Base-by-base conservation (phyloP, 768 basidiomycete species). In the Kwoniella dendrophila region DNA sequence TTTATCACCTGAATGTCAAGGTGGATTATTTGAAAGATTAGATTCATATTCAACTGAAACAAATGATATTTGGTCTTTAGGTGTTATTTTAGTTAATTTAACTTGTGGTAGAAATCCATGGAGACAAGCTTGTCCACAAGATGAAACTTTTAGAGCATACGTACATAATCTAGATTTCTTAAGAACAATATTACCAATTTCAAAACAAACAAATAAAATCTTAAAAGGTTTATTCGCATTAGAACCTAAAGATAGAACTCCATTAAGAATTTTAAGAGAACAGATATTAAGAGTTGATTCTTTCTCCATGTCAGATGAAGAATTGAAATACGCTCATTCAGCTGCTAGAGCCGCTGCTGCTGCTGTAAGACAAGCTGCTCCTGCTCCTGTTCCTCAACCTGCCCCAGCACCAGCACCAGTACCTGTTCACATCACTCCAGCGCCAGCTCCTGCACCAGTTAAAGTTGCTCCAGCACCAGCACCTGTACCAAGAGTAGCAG, bases 1-100 rank as follows among this genome's bases (percentile, higher is more conserved):
- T 80, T 94, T 98, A 89, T 93, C 91, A 73, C 94, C 94, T 76
- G 82, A 83, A 65, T 82, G 82, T 66, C 81, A 81, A 69, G 87
- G 89, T 16, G 88, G 87, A 10, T 59, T 81, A 18, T 81, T 78
- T 65, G 77, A 80, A 43, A 71, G 76, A 20, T 68, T 79, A 24
- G 70, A 66, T 82, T 67, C 85, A 4, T 82, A 99, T 80, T 89
- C 89, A 7, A 91, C 73, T 8, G 84, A 86, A 68, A 85, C 85
- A 76, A 97, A 96, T 79, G 95, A 99, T 78, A 85, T 97, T 66
- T 99, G 95, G 95, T 92, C 69, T 27, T 55, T 73, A 45, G 95
- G 93, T 33, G 92, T 97, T 78, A 67, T 82, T 81, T 63, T 83
- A 79, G 83, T 88, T 67, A 93, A 91, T 78, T 85, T 95, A 80